A percentile compares a stretch with the other conserved stretches of the same genome.
These are phyloP conservation scores for Vanrija pseudolonga DNA, from an alignment of 1,284 basidiomycete genomes.

Conservation along the genomic window DNA sequence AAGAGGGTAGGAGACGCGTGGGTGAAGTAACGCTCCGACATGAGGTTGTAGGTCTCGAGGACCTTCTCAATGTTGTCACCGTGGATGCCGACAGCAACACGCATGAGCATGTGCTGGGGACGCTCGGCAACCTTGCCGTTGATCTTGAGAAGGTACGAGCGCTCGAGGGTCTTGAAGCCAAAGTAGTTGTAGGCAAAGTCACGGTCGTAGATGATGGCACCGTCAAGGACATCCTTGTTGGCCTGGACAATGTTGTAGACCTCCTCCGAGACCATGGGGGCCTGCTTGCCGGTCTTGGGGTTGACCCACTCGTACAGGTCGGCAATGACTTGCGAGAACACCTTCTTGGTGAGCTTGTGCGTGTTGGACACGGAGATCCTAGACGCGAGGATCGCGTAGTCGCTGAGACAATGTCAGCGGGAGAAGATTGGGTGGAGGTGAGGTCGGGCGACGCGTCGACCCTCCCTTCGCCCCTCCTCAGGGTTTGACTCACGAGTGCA, in stretches of 20 bases:
- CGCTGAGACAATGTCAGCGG: constrained; percentile 61
- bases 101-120: constrained; percentile 99
- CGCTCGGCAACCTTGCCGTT: constrained; percentile 94
- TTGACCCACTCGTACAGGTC: constrained; percentile 94
- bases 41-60: constrained; percentile 88
- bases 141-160: constrained; percentile 93
- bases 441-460: too few species aligned
- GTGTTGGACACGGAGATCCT: constrained; percentile 93
- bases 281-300: constrained; percentile 84
- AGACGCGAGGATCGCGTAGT: constrained; percentile 97
- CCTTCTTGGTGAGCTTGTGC: constrained; percentile 99
- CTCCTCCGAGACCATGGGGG: constrained; percentile 88
- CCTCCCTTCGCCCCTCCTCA: too few species aligned
- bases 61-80: constrained; percentile 83
- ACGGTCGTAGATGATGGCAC: constrained; percentile 94
- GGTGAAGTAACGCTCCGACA: constrained; percentile 96
- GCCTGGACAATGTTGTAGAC: constrained; percentile 79
- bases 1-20: constrained; percentile 98
- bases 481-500: constrained; percentile 1
- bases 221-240: constrained; percentile 81
- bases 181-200: constrained; percentile 98
- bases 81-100: constrained; percentile 97
- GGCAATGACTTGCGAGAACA: constrained; percentile 84
- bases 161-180: constrained; percentile 98
- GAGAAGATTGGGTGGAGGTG: too few species aligned